These are phyloP conservation scores for Protomyces arabidopsidicola DNA, from an alignment of 1,139 yeast genomes.

Conservation along the genomic window DNA sequence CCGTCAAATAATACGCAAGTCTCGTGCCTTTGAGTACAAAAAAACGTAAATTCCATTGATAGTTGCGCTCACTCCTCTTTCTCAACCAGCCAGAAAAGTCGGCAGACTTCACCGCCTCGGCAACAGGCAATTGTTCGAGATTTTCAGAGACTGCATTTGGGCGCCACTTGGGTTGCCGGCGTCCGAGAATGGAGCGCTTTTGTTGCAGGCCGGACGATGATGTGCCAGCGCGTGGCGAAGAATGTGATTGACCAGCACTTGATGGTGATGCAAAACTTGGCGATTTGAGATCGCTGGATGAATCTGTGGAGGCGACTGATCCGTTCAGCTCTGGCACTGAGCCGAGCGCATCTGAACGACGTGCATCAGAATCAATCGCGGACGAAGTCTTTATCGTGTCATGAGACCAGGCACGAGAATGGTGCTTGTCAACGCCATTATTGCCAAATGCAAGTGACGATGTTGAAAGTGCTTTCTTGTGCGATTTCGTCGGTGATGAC, in stretches of 20 bases:
- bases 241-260: background rate
- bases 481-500: background rate
- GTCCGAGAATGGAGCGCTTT: slow-evolving; percentile 8
- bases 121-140: slow-evolving; percentile 67
- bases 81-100: slow-evolving; percentile 92
- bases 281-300: background rate
- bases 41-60: slow-evolving; percentile 86
- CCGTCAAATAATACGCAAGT: slow-evolving; percentile 76
- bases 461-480: slow-evolving; percentile 15
- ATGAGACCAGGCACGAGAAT: slow-evolving; percentile 24
- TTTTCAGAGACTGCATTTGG: slow-evolving; percentile 86
- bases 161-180: slow-evolving; percentile 23
- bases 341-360: slow-evolving; percentile 8
- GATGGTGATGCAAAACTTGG: background rate
- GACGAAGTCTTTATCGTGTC: slow-evolving; percentile 12
- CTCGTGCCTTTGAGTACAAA: slow-evolving; percentile 91
- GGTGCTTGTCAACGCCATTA: slow-evolving; percentile 3
- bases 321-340: slow-evolving; percentile 21
- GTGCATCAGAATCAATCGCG: background rate
- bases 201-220: background rate
- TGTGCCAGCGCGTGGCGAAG: background rate
- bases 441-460: slow-evolving; percentile 1
- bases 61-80: slow-evolving; percentile 78
- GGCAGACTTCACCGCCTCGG: slow-evolving; percentile 71
- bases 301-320: slow-evolving; percentile 14